A percentile compares a stretch with the other conserved stretches of the same genome.
Evolutionary conservation across 805 yeast species (phyloP).

Genomic region (Gaillardinia entomophila): DNA sequence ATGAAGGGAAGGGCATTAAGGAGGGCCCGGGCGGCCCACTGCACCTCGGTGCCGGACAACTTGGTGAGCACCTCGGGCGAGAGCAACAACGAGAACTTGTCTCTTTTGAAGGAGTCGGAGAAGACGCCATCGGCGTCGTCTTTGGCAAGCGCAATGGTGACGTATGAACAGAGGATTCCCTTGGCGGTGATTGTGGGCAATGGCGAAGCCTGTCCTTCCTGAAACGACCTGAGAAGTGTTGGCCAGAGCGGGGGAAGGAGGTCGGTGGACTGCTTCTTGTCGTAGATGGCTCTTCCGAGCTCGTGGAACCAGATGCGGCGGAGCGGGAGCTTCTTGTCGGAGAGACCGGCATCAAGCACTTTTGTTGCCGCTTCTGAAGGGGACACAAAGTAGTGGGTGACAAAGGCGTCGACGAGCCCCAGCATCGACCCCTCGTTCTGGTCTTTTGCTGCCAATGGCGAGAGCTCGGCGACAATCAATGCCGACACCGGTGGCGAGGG

Average conservation of each 20-base stretch:
- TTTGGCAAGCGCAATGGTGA: slow-evolving; percentile 26
- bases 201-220: slow-evolving; percentile 48
- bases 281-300: slow-evolving; percentile 32
- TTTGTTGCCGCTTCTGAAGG: slow-evolving; percentile 9
- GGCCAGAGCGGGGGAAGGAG: slow-evolving; percentile 10
- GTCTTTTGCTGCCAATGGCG: slow-evolving; percentile 62
- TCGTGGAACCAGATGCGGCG: slow-evolving; percentile 64
- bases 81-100: slow-evolving; percentile 44
- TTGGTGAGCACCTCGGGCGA: slow-evolving; percentile 48
- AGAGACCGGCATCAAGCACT: slow-evolving; percentile 51
- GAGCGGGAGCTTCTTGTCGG: slow-evolving; percentile 57
- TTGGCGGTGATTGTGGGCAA: slow-evolving; percentile 47
- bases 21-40: slow-evolving; percentile 50
- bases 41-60: slow-evolving; percentile 40
- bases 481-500: slow-evolving; percentile 8
- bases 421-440: slow-evolving; percentile 62
- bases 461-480: slow-evolving; percentile 37
- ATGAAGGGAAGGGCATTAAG: slow-evolving; percentile 19
- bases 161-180: slow-evolving; percentile 51
- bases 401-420: slow-evolving; percentile 44
- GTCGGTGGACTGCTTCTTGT: slow-evolving; percentile 1
- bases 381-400: slow-evolving; percentile 34
- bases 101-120: slow-evolving; percentile 31
- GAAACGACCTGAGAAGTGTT: slow-evolving; percentile 19
- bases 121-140: slow-evolving; percentile 22